A percentile compares a stretch with the other conserved stretches of the same genome.
Evolutionary conservation across 345 rosid genomes (phyloP).

Genomic region (Geranium rotundifolium): DNA sequence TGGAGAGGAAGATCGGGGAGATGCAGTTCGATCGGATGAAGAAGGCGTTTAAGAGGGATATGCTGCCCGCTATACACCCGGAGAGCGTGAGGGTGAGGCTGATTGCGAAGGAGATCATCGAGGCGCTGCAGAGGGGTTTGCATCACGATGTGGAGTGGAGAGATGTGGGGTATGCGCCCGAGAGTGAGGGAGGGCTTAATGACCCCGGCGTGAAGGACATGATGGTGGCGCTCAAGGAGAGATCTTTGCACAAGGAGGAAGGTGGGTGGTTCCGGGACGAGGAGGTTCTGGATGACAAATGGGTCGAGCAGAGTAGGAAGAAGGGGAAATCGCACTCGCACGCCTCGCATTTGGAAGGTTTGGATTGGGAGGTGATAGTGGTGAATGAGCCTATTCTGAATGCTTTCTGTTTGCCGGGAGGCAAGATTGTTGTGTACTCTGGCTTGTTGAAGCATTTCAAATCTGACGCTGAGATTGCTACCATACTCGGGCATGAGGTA

Average conservation of each 20-base stretch:
- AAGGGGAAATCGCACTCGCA: conserved; percentile 26
- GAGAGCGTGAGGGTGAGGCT: conserved; percentile 62
- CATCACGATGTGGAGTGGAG: conserved; percentile 58
- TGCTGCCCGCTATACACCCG: conserved; percentile 73
- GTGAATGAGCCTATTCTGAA: conserved; percentile 64
- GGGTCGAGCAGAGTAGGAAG: conserved; percentile 73
- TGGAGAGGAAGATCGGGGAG: conserved; percentile 67
- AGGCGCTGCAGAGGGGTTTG: conserved; percentile 76
- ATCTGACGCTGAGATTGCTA: conserved; percentile 80
- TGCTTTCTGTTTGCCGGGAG: conserved; percentile 86
- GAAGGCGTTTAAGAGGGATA: conserved; percentile 45
- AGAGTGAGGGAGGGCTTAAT: conserved; percentile 9
- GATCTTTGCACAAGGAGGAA: conserved; percentile 19
- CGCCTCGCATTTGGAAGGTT: conserved; percentile 64
- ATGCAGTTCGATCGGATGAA: conserved; percentile 52
- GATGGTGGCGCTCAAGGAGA: conserved; percentile 27
- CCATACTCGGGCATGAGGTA: conserved; percentile 90
- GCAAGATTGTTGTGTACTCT: conserved; percentile 79
- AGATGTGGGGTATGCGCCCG: conserved; percentile 66
- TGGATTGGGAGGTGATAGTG: conserved; percentile 87
- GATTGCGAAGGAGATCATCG: conserved; percentile 61
- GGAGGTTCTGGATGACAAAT: conserved; percentile 76
- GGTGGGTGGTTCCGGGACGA: conserved; percentile 53
- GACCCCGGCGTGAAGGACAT: conserved; percentile 31
- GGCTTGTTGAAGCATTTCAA: conserved; percentile 70